Base-by-base conservation (phyloP, 768 basidiomycete species). In the Ramaria sp. region DNA sequence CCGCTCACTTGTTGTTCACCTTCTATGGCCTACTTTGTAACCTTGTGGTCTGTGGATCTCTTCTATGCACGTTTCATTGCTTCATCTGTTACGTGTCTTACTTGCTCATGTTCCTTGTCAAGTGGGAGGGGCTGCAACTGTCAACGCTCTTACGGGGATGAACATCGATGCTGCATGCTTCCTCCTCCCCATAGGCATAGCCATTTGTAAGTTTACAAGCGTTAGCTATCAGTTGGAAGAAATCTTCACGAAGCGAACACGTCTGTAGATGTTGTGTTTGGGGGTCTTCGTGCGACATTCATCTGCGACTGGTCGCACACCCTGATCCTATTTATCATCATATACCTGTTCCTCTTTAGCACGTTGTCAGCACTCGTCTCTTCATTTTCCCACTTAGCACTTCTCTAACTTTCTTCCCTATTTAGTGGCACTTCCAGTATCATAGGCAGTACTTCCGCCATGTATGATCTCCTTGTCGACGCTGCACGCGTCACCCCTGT, bases 1-100 rank as follows among this genome's bases (percentile, higher is more conserved):
- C 64, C 0, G 67, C 70, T 0, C 78, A 78, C 53, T 57, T 77
- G 9, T 62, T 79, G 18, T 80, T 79, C 59, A 72, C 72, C 1
- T 75, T 79, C 57, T 79, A 78, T 58, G 76, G 64, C 0, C 72
- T 79, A 55, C 62, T 78, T 2, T 78, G 74, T 57, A 73, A 73
- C 36, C 67, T 79, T 50, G 66, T 81, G 30, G 74, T 77, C 12
- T 74, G 74, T 57, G 75, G 76, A 13, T 74, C 73, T 10, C 60
- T 80, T 5, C 67, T 81, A 1, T 69, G 75, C 76, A 9, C 38
- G n/a, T 25, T 38, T 4, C 22, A 27, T 13, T 39, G 3, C 25
- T 13, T 52, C 28, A 27, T n/a, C 28, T 28, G 13, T 5, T 5
- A 16, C 20, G 16, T 16, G 8, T 18, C 7, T 52, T 10, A 42